Evolutionary conservation across 225 moss, liverwort and hornwort species (phyloP).

Genomic region (Thuidium tamariscinum): DNA sequence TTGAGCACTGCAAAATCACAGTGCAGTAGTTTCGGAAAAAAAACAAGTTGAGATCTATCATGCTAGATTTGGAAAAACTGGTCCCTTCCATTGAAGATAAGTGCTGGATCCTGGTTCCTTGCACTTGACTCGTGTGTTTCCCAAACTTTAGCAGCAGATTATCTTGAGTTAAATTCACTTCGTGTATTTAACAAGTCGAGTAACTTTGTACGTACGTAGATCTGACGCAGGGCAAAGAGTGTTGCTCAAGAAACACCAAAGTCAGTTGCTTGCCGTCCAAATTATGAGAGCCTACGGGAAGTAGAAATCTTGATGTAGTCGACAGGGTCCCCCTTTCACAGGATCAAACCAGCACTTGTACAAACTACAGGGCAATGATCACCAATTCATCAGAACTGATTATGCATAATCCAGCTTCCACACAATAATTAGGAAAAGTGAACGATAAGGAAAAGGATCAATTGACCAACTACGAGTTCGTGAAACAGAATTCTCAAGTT

Average conservation of each 20-base stretch:
- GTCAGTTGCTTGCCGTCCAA: neutral
- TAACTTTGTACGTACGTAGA: neutral
- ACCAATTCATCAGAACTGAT: neutral
- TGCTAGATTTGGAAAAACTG: neutral
- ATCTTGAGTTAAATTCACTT: neutral
- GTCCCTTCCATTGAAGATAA: neutral
- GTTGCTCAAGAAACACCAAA: neutral
- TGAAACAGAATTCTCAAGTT: neutral
- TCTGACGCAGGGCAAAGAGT: neutral
- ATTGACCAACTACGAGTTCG: neutral
- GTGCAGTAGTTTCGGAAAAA: neutral
- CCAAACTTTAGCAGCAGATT: neutral
- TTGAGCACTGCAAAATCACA: neutral
- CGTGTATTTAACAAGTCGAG: neutral
- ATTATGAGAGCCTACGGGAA: constrained; percentile 8
- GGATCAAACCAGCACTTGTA: constrained; percentile 75
- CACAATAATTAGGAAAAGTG: neutral
- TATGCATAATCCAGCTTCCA: neutral
- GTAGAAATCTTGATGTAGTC: constrained; percentile 26
- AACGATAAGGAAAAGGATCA: neutral
- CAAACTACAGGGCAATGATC: constrained; percentile 13
- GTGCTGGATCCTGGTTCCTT: neutral
- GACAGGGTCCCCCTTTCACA: constrained; percentile 46
- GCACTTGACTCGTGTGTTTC: neutral
- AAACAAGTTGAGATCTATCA: neutral